Percentiles rank a stretch among this genome's conserved stretches.
Evolutionary conservation across 805 yeast species (phyloP).

Genomic region (Priceomyces carsonii): DNA sequence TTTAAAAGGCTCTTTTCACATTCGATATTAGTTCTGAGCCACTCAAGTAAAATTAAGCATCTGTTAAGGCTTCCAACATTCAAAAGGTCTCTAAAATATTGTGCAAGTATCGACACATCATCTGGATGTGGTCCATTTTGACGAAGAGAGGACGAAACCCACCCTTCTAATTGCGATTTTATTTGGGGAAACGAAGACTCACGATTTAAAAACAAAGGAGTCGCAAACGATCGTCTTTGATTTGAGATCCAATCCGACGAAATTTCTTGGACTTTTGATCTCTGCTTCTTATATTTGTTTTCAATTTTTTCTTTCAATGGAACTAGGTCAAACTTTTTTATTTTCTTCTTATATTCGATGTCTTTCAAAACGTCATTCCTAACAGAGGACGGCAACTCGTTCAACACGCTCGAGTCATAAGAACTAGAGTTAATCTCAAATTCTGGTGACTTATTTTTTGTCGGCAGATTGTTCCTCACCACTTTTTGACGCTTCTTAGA

Average conservation of each 20-base stretch:
- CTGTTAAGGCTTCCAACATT: conserved; percentile 14
- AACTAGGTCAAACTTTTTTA: conserved; percentile 23
- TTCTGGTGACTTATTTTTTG: conserved; percentile 7
- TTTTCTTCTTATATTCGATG: conserved; percentile 27
- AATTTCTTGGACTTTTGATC: conserved; percentile 13
- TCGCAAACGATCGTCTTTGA: conserved; percentile 13
- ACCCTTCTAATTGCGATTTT: conserved; percentile 19
- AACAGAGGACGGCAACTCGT: conserved; percentile 40
- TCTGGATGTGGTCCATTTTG: conserved; percentile 39
- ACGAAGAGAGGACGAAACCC: conserved; percentile 26
- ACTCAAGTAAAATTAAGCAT: conserved; percentile 17
- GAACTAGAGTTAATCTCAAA: conserved; percentile 22
- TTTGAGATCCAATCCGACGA: conserved; percentile 22
- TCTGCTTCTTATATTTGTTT: conserved; percentile 10
- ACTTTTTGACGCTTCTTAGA: conserved; percentile 10
- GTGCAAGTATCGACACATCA: conserved; percentile 24
- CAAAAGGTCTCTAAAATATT: conserved; percentile 20
- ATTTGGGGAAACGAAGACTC: conserved; percentile 13
- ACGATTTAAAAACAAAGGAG: conserved; percentile 17
- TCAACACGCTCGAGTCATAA: conserved; percentile 36
- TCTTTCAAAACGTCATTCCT: conserved; percentile 38
- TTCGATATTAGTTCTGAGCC: conserved; percentile 11
- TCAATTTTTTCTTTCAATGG: conserved; percentile 28
- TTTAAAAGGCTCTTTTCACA: conserved; percentile 8
- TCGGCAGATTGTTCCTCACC: conserved; percentile 15